Evolutionary conservation across 176 grass and related monocot species (phyloP), one percentile per base, ranked within the genome.

Genomic region (Carex scoparia): DNA sequence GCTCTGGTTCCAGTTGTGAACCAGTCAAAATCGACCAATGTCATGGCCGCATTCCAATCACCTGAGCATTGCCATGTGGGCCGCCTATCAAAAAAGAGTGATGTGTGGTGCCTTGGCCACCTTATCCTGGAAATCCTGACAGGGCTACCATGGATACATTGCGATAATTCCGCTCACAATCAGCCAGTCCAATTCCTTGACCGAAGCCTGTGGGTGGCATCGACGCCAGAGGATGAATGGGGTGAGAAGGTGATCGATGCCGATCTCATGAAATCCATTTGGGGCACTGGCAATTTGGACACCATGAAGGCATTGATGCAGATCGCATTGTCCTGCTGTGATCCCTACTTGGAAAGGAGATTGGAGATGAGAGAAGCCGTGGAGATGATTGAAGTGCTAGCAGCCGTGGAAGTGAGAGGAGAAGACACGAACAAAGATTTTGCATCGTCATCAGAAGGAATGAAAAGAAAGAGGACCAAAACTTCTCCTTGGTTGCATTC

Each of bases 1-100:
- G 85, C 93, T 82, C 85, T 99, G 46, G 76, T 89, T 12, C 93
- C 96, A 4, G 90, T 99, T 46, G 93, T 94, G 85, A 99, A 99
- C 90, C 96, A 95, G 59, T 87, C 91, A 10, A 93, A 95, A 61
- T 85, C 91, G 1, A 86, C 86, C 6, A 86, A 95, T 61, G 81
- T 87, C 80, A 95, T 99, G 96, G 89, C 85, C 33, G 96, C 96
- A 1, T 94, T 91, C 86, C 81, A 84, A 69, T 90, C 88, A 1
- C 96, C 96, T 11, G 93, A 95, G 89, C 80, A 80, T n/a, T 91
- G 86, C 71, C 89, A 89, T 66, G 70, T 89, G 18, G 38, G 38
- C 38, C 38, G 4, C 38, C 38, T 0, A 40, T 40, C 0, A 40
- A 40, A 5, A 40, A 40, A 40, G 4, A 40, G 38, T 0, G 0